Evolutionary conservation across 1,284 basidiomycete genomes (phyloP).

Genomic region (Leccinum variabile): DNA sequence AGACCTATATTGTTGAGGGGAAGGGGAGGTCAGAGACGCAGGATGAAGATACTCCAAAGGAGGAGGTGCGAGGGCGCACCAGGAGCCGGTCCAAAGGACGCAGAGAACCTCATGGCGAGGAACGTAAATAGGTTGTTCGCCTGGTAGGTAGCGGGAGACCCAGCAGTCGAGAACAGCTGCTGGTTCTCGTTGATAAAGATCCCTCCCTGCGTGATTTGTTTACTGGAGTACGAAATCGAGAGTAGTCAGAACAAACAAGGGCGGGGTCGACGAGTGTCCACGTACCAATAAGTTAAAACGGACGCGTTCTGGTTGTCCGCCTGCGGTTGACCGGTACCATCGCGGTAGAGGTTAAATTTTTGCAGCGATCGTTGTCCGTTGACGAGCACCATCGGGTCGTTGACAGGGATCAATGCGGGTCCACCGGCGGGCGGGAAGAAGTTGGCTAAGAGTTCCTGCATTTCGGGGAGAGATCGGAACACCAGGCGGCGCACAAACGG

Average conservation of each 20-base stretch:
- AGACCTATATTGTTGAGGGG: conserved; percentile 16
- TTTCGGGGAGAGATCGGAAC: not conserved
- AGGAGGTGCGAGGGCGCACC: conserved; percentile 12
- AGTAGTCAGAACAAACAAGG: not conserved
- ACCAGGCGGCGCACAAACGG: not conserved
- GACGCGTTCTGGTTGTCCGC: conserved; percentile 28
- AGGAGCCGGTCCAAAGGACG: conserved; percentile 24
- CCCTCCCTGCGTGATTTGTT: conserved; percentile 26
- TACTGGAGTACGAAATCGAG: conserved; percentile 7
- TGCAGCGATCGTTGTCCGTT: conserved; percentile 26
- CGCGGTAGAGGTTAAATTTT: conserved; percentile 32
- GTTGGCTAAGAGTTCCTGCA: conserved; percentile 25
- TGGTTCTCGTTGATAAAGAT: conserved; percentile 30
- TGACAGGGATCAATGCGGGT: conserved; percentile 27
- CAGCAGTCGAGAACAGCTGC: conserved; percentile 14
- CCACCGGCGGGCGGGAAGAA: conserved; percentile 30
- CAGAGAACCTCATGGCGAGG: conserved; percentile 30
- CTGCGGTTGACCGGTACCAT: conserved; percentile 27
- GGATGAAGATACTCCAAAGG: not conserved
- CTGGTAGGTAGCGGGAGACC: conserved; percentile 21
- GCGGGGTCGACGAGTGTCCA: not conserved
- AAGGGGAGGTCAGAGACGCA: not conserved
- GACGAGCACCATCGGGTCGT: conserved; percentile 30
- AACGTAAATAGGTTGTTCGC: conserved; percentile 31
- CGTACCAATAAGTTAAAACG: conserved; percentile 24